Conservation (phyloP, 257 asterid genomes). For the Solanum sitiens region DNA sequence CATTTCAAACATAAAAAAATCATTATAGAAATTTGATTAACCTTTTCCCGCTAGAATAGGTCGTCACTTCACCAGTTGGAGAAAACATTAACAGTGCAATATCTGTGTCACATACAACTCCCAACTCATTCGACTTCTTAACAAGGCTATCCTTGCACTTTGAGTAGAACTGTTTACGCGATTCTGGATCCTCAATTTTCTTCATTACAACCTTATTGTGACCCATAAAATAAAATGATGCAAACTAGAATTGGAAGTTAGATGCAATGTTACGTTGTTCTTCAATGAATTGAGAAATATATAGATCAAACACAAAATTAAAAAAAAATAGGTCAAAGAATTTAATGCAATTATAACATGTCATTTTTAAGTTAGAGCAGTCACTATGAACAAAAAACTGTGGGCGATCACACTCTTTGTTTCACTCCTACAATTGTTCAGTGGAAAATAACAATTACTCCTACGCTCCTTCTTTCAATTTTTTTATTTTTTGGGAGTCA, state of each 20-base stretch:
- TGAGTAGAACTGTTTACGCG: slow-evolving; percentile 34
- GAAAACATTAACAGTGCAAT: slow-evolving; percentile 62
- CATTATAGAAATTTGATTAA: background rate
- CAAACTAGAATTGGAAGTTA: background rate
- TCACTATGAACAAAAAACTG: background rate
- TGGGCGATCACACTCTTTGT: background rate
- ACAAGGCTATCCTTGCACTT: slow-evolving; percentile 59
- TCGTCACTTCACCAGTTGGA: slow-evolving; percentile 42
- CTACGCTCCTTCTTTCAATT: background rate
- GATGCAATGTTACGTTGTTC: background rate
- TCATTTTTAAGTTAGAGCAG: background rate
- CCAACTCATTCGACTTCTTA: slow-evolving; percentile 54
- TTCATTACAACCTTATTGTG: slow-evolving; percentile 42
- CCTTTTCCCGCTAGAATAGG: slow-evolving; percentile 53
- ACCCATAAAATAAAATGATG: slow-evolving; percentile 16
- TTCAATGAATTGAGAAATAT: background rate
- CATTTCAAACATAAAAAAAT: background rate
- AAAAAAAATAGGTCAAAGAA: background rate
- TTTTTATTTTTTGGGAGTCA: no score
- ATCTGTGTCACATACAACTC: slow-evolving; percentile 54
- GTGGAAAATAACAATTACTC: background rate
- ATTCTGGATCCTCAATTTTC: slow-evolving; percentile 32
- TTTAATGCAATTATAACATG: background rate
- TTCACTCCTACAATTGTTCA: background rate
- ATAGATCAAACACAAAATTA: background rate